Evolutionary conservation across 306 rosid genomes (phyloP).

Genomic region (Sicyos edulis): DNA sequence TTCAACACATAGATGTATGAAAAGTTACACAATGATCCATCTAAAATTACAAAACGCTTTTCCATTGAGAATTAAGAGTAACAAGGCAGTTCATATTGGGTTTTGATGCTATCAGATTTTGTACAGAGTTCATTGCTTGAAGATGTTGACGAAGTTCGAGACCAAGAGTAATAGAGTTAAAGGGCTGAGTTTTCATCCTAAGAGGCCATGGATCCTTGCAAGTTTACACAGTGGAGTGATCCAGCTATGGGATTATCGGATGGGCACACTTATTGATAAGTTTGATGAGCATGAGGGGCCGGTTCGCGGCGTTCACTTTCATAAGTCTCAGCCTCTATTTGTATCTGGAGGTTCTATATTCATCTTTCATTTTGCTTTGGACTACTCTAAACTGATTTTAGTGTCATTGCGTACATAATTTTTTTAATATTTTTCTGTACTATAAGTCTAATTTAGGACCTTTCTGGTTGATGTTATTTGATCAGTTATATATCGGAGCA

Average conservation of each 20-base stretch:
- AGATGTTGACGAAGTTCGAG: conserved; percentile 96
- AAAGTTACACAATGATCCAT: no score
- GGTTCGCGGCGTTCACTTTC: conserved; percentile 93
- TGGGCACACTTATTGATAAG: conserved; percentile 90
- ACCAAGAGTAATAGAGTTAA: conserved; percentile 97
- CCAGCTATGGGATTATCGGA: conserved; percentile 98
- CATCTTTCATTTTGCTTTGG: no score
- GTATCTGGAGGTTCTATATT: conserved; percentile 75
- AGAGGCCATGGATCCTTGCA: conserved; percentile 97
- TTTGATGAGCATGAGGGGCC: conserved; percentile 99
- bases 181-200: conserved; percentile 90
- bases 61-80: no score
- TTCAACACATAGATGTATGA: no score
- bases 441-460: neutral
- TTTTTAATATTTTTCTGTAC: neutral
- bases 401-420: neutral
- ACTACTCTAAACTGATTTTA: neutral
- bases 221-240: conserved; percentile 99
- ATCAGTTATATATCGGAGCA: neutral
- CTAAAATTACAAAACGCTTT: no score
- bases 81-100: neutral
- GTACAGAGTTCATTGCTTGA: conserved; percentile 23
- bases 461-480: neutral
- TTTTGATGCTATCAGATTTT: conserved; percentile 15
- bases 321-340: conserved; percentile 87